These are phyloP conservation scores for Orbilia quercus DNA, from an alignment of 2,329 filamentous ascomycete genomes.

Conservation along the genomic window DNA sequence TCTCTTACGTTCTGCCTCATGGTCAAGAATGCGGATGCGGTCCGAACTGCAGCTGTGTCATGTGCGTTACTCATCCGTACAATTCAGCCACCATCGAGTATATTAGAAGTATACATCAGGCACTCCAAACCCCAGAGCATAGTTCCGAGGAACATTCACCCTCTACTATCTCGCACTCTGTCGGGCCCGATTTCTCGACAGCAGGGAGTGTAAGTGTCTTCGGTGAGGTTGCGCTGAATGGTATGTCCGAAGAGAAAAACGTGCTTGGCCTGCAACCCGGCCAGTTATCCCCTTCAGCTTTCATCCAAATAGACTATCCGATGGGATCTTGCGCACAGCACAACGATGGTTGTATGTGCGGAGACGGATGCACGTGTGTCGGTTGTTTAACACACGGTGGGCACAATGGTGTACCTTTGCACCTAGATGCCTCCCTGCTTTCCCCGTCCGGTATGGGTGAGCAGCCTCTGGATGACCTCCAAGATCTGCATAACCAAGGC, in stretches of 20 bases:
- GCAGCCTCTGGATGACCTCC: constrained; percentile 12
- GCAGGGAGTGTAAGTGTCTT: constrained; percentile 34
- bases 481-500: constrained; percentile 3
- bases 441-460: constrained; percentile 11
- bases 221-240: constrained; percentile 36
- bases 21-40: constrained; percentile 64
- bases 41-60: constrained; percentile 65
- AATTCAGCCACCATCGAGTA: constrained; percentile 65
- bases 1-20: constrained; percentile 40
- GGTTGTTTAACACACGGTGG: constrained; percentile 59
- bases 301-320: constrained; percentile 59
- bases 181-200: constrained; percentile 16
- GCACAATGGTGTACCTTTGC: constrained; percentile 36
- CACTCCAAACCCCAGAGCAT: constrained; percentile 62
- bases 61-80: constrained; percentile 65
- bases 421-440: constrained; percentile 20
- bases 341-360: constrained; percentile 59
- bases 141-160: constrained; percentile 53
- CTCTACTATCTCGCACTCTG: constrained; percentile 48
- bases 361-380: constrained; percentile 59
- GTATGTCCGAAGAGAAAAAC: constrained; percentile 37
- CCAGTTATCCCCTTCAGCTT: constrained; percentile 57
- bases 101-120: constrained; percentile 65
- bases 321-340: constrained; percentile 58
- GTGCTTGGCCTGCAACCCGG: constrained; percentile 35